Base-by-base conservation (phyloP, 2,329 filamentous ascomycete genomes). In the Allantophomopsis cytisporea region DNA sequence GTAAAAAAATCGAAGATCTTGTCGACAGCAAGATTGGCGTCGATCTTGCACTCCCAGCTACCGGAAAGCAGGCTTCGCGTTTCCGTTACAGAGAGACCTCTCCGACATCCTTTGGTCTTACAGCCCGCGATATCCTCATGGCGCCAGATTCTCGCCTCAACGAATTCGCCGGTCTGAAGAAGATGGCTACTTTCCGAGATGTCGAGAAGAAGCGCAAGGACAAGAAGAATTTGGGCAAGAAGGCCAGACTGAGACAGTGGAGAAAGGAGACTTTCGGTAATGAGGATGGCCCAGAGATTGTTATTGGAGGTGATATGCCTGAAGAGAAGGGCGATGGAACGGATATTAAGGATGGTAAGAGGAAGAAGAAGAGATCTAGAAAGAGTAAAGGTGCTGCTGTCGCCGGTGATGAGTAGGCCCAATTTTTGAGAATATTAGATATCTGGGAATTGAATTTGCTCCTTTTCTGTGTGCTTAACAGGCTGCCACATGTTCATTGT, bases 41-140 rank as follows among this genome's bases (percentile, higher is more conserved):
- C 41, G 78, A 85, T 42, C 63, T 77, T 45, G 73, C 77, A 15
- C 64, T 77, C 38, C 69, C 74, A 39, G 71, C 72, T 35, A 55
- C 63, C 18, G 61, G 64, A 31, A 62, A 67, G n/a, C 73, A 71
- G 50, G 62, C 62, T 37, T 59, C 62, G 35, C 63, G 64, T 20
- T 98, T 98, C 74, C 81, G 84, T 41, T 98, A 98, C 66, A 84
- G 91, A 53, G 88, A 95, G 56, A 94, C 89, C 2, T 93, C 85
- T 1, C 89, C 91, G 1, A 80, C 82, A 40, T 76, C 82, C 11
- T 98, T 94, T 56, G 91, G 91, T 42, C 76, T 98, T 54, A 94
- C 85, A 1, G 69, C 88, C 1, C 75, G 80, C 44, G 91, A 98
- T 60, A 96, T 98, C 50, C 73, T 98, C 28, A 71, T 80, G 56